Evolutionary conservation across 2,329 filamentous ascomycete genomes (phyloP), one percentile per base, ranked within the genome.

Genomic region (Pseudopyrenochaeta lycopersici): DNA sequence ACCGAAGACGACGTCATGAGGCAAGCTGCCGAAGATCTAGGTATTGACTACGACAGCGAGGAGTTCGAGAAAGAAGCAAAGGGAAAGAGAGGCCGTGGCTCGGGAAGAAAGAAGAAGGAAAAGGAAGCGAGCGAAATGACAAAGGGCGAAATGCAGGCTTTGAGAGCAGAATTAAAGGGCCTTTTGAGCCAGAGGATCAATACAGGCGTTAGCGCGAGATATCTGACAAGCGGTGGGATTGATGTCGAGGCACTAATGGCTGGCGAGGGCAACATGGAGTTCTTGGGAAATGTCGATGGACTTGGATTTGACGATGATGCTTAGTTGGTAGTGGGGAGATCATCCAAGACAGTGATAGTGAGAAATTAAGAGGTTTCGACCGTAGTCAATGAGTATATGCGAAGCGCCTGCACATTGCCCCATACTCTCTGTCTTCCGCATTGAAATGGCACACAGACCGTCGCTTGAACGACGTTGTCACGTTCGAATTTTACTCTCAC

Each of bases 1-100:
- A 89, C 90, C 67, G 91, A 96, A 64, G 91, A 97, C 62, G 87
- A 91, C 50, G 95, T 93, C 87, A 81, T 98, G 65, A 86, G 87
- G 38, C 86, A 85, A 42, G 93, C 92, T 0, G 95, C 95, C 0
- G 92, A 97, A 52, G 94, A 98, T 60, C 82, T 99, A 0, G 95
- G 95, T 1, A 91, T 98, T 0, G 94, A 97, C 46, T 97, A 96
- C 71, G 92, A 98, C 71, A 90, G 87, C 55, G 92, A 96, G 31
- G 92, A 96, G 40, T 89, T 97, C 57, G 90, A 84, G 38, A 64
- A 64, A 11, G 80, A 90, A 61, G 82, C 81, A 1, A 78, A 77
- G 7, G 85, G 87, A 6, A 82, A 90, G 0, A 64, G 72, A 17
- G 80, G 81, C 0, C 83, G 91, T 31, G 92, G 92, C 7, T 86